Conservation (phyloP, 2,329 filamentous ascomycete species). For the Aspergillus alliaceus region DNA sequence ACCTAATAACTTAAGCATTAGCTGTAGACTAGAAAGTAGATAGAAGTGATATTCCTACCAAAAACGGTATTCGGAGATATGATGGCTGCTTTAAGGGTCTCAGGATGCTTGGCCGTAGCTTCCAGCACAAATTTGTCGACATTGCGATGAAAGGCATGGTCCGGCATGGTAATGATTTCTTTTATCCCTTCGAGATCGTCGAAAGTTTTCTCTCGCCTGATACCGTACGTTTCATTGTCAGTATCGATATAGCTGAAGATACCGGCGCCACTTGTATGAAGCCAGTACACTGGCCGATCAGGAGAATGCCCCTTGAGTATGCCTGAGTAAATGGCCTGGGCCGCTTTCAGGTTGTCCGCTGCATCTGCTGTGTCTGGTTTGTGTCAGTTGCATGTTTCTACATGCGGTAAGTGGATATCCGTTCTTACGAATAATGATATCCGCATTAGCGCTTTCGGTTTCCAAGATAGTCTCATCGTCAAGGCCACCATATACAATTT, state of each 20-base stretch:
- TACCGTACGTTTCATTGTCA: slow-evolving; percentile 8
- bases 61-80: slow-evolving; percentile 13
- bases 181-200: slow-evolving; percentile 7
- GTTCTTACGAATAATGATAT: slow-evolving; percentile 17
- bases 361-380: slow-evolving; percentile 13
- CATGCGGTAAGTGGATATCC: no score
- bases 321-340: slow-evolving; percentile 8
- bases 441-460: slow-evolving; percentile 7
- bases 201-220: slow-evolving; percentile 1
- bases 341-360: slow-evolving; percentile 7
- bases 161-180: slow-evolving; percentile 11
- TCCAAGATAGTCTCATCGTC: background rate
- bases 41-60: slow-evolving; percentile 1
- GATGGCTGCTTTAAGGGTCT: slow-evolving; percentile 7
- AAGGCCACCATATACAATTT: slow-evolving; percentile 1
- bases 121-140: slow-evolving; percentile 14
- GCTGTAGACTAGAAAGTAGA: no score
- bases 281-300: slow-evolving; percentile 9
- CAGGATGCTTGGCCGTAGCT: background rate
- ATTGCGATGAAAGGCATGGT: slow-evolving; percentile 13
- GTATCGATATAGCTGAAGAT: slow-evolving; percentile 12
- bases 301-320: slow-evolving; percentile 8
- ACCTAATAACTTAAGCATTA: slow-evolving; percentile 1
- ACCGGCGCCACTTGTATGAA: slow-evolving; percentile 14
- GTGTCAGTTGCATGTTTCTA: no score